These are phyloP conservation scores for Biscogniauxia mediterranea DNA, from an alignment of 2,329 filamentous ascomycete genomes.

Conservation along the genomic window DNA sequence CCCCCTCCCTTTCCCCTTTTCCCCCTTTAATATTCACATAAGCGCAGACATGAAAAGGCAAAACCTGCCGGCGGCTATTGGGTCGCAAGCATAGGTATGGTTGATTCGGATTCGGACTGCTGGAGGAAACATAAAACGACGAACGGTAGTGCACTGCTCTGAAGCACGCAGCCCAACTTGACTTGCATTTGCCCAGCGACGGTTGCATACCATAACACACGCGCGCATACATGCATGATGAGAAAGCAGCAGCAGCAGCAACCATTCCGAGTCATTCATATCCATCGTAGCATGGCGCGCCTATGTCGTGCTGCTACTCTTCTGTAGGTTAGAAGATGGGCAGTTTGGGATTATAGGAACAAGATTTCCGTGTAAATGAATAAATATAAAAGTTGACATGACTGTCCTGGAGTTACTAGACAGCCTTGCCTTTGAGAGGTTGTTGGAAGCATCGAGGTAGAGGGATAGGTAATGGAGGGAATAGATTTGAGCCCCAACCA, in stretches of 20 bases:
- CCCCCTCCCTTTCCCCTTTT: neutral
- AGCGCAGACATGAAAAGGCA: neutral
- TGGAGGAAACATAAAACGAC: neutral
- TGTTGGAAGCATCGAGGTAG: neutral
- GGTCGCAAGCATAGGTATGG: neutral
- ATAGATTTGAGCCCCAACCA: neutral
- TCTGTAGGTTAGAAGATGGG: neutral
- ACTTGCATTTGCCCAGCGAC: neutral
- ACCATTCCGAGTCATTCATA: neutral
- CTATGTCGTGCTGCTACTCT: neutral
- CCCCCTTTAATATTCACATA: neutral
- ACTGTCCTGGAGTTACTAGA: neutral
- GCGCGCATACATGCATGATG: neutral
- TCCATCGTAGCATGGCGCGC: neutral
- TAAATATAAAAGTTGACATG: neutral
- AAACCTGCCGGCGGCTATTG: constrained; percentile 12
- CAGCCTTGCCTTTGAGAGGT: neutral
- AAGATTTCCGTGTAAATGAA: neutral
- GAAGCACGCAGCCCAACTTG: neutral
- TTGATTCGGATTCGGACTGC: neutral
- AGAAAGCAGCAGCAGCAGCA: neutral
- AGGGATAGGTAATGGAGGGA: neutral
- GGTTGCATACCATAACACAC: neutral
- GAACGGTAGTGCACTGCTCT: neutral
- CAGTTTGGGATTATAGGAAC: neutral